Conservation (phyloP, 345 rosid genomes). For the sweet orange (Citrus sinensis) region DNA sequence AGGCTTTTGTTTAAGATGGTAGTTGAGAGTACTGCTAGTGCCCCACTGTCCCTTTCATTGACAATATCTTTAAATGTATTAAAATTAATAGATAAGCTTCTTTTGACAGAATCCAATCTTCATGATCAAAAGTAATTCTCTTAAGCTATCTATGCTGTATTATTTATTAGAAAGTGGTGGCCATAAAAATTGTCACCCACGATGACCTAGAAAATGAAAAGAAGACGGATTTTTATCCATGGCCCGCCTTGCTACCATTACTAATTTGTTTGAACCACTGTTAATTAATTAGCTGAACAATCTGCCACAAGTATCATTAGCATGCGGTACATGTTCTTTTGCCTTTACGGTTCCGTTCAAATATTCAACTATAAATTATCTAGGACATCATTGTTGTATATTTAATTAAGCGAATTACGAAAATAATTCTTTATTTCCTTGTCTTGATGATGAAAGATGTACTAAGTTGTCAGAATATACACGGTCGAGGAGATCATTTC, state of each 20-base stretch:
- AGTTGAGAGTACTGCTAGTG: neutral
- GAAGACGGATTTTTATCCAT: neutral
- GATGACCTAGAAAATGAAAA: neutral
- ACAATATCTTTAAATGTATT: neutral
- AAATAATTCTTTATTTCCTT: no score
- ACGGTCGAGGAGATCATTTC: no score
- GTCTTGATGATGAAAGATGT: no score
- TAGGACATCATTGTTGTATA: no score
- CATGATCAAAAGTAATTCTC: neutral
- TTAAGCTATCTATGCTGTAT: neutral
- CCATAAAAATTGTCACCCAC: neutral
- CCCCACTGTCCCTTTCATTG: neutral
- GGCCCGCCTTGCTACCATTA: neutral
- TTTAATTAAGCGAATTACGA: no score
- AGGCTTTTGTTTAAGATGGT: neutral
- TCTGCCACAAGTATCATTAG: no score
- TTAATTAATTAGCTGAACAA: neutral
- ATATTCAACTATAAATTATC: no score
- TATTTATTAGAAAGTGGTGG: conserved; percentile 7
- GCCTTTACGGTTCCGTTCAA: no score
- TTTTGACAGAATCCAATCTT: conserved; percentile 1
- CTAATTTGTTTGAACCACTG: neutral
- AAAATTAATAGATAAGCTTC: neutral
- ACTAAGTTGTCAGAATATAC: no score
- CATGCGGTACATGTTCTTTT: no score